Conservation (phyloP, 768 basidiomycete genomes). For the Xerocomellus intermedius region DNA sequence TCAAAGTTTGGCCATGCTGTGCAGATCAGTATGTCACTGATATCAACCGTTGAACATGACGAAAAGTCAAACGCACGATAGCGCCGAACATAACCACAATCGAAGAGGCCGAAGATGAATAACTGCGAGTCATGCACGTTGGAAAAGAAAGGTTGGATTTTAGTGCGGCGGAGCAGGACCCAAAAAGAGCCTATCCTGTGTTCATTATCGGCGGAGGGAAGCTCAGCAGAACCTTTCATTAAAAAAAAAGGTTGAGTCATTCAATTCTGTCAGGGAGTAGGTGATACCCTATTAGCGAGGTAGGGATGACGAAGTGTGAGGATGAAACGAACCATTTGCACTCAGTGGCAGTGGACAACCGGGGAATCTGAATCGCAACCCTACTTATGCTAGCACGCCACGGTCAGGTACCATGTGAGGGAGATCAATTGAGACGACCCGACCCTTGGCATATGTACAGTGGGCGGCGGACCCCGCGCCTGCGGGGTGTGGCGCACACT, state of each 20-base stretch:
- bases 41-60: not conserved
- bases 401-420: constrained; percentile 11
- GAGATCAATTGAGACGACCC: constrained; percentile 8
- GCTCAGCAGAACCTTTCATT: constrained; percentile 1
- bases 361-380: not conserved
- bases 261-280: constrained; percentile 6
- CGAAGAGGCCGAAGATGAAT: not conserved
- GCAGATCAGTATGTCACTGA: not conserved
- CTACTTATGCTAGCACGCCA: not conserved
- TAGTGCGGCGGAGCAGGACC: constrained; percentile 1
- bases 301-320: not conserved
- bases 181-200: constrained; percentile 5
- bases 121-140: not conserved
- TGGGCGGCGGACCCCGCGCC: not conserved
- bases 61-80: not conserved
- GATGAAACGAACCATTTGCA: constrained; percentile 20
- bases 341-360: not conserved
- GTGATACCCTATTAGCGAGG: not conserved
- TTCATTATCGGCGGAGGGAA: constrained; percentile 15
- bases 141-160: not conserved
- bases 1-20: constrained; percentile 16
- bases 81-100: not conserved
- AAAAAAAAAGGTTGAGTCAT: constrained; percentile 1
- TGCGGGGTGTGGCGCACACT: not conserved
- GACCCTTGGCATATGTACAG: not conserved